Percentiles rank a stretch among this genome's conserved stretches.
Conservation (phyloP, 2,329 filamentous ascomycete genomes). For the Sordariomycetes sp. region DNA sequence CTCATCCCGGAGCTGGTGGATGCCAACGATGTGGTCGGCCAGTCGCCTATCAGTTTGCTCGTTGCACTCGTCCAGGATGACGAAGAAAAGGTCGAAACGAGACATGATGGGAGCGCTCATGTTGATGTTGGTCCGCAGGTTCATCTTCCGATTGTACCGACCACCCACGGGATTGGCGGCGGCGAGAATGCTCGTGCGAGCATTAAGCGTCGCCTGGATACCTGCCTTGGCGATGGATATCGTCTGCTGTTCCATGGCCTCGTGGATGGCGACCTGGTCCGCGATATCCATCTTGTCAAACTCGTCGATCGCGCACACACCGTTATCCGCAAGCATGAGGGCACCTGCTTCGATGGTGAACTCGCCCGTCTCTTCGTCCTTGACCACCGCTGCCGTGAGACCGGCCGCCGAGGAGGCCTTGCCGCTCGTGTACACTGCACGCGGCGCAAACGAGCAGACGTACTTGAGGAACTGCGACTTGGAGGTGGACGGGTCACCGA, state of each 20-base stretch:
- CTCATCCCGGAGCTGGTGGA: slow-evolving; percentile 87
- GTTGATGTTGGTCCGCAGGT: slow-evolving; percentile 89
- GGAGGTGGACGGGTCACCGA: slow-evolving; percentile 91
- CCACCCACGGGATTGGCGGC: slow-evolving; percentile 94
- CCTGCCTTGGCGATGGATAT: slow-evolving; percentile 98
- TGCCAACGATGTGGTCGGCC: slow-evolving; percentile 85
- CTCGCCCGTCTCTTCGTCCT: slow-evolving; percentile 96
- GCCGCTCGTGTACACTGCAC: slow-evolving; percentile 93
- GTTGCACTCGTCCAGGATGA: slow-evolving; percentile 93
- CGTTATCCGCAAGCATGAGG: slow-evolving; percentile 93
- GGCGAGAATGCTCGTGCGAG: slow-evolving; percentile 86
- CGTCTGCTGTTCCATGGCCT: slow-evolving; percentile 99
- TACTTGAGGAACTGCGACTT: slow-evolving; percentile 99
- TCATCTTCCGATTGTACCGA: slow-evolving; percentile 94
- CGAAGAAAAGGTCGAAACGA: slow-evolving; percentile 97
- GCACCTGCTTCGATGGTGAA: slow-evolving; percentile 98
- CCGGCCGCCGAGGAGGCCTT: slow-evolving; percentile 96
- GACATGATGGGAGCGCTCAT: slow-evolving; percentile 99
- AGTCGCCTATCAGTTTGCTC: slow-evolving; percentile 83
- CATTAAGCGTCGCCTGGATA: slow-evolving; percentile 95
- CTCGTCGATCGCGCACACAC: slow-evolving; percentile 96
- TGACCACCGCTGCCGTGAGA: slow-evolving; percentile 93
- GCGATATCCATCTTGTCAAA: slow-evolving; percentile 99
- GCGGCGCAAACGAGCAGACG: slow-evolving; percentile 90
- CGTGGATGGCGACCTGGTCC: slow-evolving; percentile 97